Evolutionary conservation across 768 basidiomycete genomes (phyloP).

Genomic region (Hortiboletus flavorubellus): DNA sequence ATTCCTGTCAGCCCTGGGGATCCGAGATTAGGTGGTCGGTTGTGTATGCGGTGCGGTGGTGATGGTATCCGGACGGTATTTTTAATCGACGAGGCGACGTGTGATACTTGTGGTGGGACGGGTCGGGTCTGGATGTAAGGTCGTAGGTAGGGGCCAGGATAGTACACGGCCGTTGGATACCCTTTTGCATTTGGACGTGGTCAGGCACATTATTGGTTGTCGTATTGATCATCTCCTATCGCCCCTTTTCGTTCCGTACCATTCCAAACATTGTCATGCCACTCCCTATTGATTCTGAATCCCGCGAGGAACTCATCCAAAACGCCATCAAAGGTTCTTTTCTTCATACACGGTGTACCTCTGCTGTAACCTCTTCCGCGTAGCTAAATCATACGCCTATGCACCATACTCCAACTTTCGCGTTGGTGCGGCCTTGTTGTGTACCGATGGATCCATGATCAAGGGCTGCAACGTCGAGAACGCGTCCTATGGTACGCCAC

Average conservation of each 20-base stretch:
- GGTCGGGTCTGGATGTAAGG: slow-evolving; percentile 49
- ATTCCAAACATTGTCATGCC: slow-evolving; percentile 3
- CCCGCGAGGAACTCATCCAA: slow-evolving; percentile 50
- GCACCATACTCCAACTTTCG: slow-evolving; percentile 88
- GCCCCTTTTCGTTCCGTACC: background rate
- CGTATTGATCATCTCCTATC: background rate
- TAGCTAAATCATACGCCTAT: slow-evolving; percentile 73
- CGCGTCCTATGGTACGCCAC: slow-evolving; percentile 75
- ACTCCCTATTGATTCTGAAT: slow-evolving; percentile 35
- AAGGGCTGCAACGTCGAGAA: slow-evolving; percentile 94
- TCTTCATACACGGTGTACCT: background rate
- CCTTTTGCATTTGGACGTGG: background rate
- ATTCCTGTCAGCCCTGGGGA: slow-evolving; percentile 60
- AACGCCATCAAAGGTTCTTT: slow-evolving; percentile 37
- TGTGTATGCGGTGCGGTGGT: slow-evolving; percentile 68
- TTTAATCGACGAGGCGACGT: slow-evolving; percentile 51
- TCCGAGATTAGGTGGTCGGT: slow-evolving; percentile 60
- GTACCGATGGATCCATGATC: slow-evolving; percentile 66
- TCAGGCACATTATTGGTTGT: background rate
- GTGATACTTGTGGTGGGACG: slow-evolving; percentile 58
- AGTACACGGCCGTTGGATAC: background rate
- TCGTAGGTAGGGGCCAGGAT: background rate
- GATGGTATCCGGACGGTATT: slow-evolving; percentile 49
- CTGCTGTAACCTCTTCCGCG: background rate
- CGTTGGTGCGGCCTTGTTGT: slow-evolving; percentile 85